Evolutionary conservation across 805 yeast species (phyloP).

Genomic region (Zygoascus bituminiphila): DNA sequence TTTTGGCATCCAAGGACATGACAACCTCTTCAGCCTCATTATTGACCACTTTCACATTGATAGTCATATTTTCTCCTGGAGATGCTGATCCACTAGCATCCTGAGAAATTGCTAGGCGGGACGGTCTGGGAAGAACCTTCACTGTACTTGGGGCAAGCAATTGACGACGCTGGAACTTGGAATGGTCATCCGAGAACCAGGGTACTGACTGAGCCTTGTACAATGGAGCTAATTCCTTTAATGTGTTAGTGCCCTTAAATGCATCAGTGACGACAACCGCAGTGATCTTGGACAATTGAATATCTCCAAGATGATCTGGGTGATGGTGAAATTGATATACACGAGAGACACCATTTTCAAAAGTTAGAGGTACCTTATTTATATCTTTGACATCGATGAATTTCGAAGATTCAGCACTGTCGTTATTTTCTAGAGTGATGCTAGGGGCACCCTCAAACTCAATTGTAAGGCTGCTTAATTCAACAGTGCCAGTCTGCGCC

Average conservation of each 20-base stretch:
- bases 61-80: constrained; percentile 21
- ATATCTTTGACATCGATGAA: not conserved
- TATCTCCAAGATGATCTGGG: constrained; percentile 23
- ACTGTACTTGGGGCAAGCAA: constrained; percentile 6
- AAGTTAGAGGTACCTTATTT: constrained; percentile 16
- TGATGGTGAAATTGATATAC: constrained; percentile 23
- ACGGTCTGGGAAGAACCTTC: constrained; percentile 24
- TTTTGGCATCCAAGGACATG: constrained; percentile 14
- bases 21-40: constrained; percentile 21
- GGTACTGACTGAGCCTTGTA: not conserved
- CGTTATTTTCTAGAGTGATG: constrained; percentile 10
- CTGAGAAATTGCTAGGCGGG: constrained; percentile 18
- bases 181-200: not conserved
- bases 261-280: not conserved
- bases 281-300: constrained; percentile 9
- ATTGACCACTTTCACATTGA: constrained; percentile 17
- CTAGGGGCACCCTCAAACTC: constrained; percentile 8
- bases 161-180: not conserved
- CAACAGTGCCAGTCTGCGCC: not conserved
- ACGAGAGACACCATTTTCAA: constrained; percentile 14
- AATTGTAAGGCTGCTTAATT: constrained; percentile 5
- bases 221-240: not conserved
- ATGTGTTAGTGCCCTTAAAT: not conserved
- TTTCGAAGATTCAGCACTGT: not conserved
- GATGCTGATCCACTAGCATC: constrained; percentile 17